phyloP scores from a whole-genome alignment of 805 yeast genomes.

The Candida namnaoensis region DNA sequence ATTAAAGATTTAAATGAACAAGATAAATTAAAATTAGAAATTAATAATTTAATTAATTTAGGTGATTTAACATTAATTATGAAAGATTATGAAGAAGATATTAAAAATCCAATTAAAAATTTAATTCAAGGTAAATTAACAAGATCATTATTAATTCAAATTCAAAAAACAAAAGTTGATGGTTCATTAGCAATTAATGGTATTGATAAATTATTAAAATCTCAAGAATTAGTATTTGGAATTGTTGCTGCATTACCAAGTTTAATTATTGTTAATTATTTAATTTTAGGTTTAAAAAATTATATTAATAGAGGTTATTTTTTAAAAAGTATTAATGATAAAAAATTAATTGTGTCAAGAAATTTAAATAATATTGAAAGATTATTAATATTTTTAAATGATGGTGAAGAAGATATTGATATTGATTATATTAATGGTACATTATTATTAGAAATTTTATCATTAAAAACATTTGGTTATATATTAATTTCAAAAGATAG shows the following conservation, averaged over 20 bases:
- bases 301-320: constrained; percentile 28
- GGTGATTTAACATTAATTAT: constrained; percentile 80
- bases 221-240: constrained; percentile 93
- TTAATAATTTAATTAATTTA: constrained; percentile 37
- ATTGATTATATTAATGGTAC: constrained; percentile 43
- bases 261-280: constrained; percentile 43
- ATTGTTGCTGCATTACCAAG: constrained; percentile 85
- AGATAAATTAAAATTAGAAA: constrained; percentile 15
- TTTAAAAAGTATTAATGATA: constrained; percentile 5
- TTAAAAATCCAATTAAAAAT: constrained; percentile 60
- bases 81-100: constrained; percentile 71
- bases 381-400: constrained; percentile 27
- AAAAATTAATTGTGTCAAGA: constrained; percentile 26
- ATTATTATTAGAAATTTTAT: constrained; percentile 56
- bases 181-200: constrained; percentile 87
- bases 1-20: no score
- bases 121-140: constrained; percentile 59
- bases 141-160: constrained; percentile 74
- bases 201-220: constrained; percentile 78
- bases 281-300: constrained; percentile 20
- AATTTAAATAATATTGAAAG: constrained; percentile 53
- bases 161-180: constrained; percentile 95
- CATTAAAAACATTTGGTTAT: constrained; percentile 42
- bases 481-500: constrained; percentile 41
- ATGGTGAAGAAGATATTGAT: no score